Conservation (phyloP, 345 rosid genomes). For the Linum lewisii region DNA sequence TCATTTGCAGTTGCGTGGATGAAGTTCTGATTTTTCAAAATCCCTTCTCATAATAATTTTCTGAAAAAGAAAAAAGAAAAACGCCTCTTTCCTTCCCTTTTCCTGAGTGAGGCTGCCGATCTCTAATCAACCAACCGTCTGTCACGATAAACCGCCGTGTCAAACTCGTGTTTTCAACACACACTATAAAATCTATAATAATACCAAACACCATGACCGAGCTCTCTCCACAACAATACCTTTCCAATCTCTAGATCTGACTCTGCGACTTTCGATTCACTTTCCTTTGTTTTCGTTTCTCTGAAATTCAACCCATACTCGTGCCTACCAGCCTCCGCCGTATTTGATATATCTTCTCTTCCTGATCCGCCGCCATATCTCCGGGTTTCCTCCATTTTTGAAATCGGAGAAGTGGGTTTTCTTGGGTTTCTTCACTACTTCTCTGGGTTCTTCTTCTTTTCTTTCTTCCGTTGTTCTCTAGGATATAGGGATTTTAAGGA, state of each 20-base stretch:
- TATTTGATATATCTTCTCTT: background rate
- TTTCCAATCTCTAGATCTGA: background rate
- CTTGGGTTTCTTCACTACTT: background rate
- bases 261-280: background rate
- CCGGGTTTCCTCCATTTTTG: background rate
- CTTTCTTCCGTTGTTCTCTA: background rate
- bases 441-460: background rate
- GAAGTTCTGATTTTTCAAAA: too few relatives aligned
- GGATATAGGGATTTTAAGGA: background rate
- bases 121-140: too few relatives aligned
- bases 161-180: conserved; percentile 14
- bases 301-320: background rate
- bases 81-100: too few relatives aligned
- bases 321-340: background rate
- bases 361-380: background rate
- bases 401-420: background rate
- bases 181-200: too few relatives aligned
- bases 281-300: background rate
- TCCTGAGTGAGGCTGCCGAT: too few relatives aligned
- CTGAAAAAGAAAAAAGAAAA: too few relatives aligned
- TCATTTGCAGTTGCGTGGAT: too few relatives aligned
- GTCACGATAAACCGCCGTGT: conserved; percentile 22
- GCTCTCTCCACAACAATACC: background rate
- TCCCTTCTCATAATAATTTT: too few relatives aligned
- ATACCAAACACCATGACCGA: background rate